These are phyloP conservation scores for Glycine tomentella DNA, from an alignment of 306 rosid species.

Conservation along the genomic window DNA sequence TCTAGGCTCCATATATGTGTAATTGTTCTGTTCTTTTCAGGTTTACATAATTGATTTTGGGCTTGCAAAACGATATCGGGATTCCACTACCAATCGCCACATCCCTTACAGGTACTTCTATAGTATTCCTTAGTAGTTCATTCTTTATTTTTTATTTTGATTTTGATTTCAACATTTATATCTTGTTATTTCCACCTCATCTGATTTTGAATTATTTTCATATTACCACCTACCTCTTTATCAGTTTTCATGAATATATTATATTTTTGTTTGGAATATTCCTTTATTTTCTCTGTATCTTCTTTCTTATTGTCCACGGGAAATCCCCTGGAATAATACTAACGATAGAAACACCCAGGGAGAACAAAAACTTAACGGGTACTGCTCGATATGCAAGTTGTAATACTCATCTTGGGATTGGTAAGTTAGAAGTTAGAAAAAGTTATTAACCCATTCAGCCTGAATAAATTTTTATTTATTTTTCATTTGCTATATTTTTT, in stretches of 20 bases:
- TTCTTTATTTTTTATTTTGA: conserved; percentile 13
- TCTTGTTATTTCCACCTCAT: background rate
- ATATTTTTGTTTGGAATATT: background rate
- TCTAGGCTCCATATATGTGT: too few relatives aligned
- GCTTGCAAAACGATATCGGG: conserved; percentile 92
- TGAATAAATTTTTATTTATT: conserved; percentile 7
- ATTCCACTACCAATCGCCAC: conserved; percentile 85
- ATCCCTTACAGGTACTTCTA: conserved; percentile 80
- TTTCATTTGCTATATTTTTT: conserved; percentile 38
- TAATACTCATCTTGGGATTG: conserved; percentile 98
- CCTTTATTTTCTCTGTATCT: conserved; percentile 1
- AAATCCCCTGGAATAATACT: conserved; percentile 39
- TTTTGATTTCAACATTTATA: conserved; percentile 10
- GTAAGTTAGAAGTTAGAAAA: conserved; percentile 64
- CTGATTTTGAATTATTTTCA: conserved; percentile 18
- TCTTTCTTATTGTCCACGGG: conserved; percentile 6
- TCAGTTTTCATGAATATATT: conserved; percentile 1
- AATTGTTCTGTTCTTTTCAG: conserved; percentile 48
- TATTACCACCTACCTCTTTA: conserved; percentile 7
- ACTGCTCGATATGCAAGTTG: conserved; percentile 99
- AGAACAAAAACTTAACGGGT: conserved; percentile 92
- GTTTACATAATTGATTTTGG: conserved; percentile 98
- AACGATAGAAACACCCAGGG: conserved; percentile 59
- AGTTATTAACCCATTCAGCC: conserved; percentile 27
- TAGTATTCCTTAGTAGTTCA: background rate